These are phyloP conservation scores for Ustilago hordei DNA, from an alignment of 1,284 basidiomycete species.

Conservation along the genomic window DNA sequence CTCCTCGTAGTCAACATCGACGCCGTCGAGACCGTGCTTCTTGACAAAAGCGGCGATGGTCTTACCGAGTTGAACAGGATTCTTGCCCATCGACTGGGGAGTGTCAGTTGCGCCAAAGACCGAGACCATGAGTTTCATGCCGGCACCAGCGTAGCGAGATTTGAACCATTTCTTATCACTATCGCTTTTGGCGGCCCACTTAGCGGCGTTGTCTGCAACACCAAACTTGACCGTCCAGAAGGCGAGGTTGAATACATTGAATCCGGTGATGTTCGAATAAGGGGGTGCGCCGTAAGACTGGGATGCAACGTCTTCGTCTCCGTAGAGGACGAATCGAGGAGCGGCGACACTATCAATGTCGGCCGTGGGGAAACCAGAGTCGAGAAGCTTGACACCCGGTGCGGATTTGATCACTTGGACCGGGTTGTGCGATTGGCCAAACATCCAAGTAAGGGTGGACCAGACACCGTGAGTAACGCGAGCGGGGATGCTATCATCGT, in stretches of 20 bases:
- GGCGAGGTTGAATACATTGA: slow-evolving; percentile 72
- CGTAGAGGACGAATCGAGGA: slow-evolving; percentile 50
- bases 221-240: slow-evolving; percentile 71
- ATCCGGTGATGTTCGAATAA: slow-evolving; percentile 47
- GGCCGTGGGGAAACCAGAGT: slow-evolving; percentile 44
- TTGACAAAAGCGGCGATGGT: slow-evolving; percentile 70
- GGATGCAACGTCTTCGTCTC: slow-evolving; percentile 33
- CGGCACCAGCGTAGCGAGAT: slow-evolving; percentile 70
- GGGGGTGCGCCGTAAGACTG: slow-evolving; percentile 50
- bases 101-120: slow-evolving; percentile 73
- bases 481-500: slow-evolving; percentile 51
- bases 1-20: slow-evolving; percentile 76
- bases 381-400: slow-evolving; percentile 38
- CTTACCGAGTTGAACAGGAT: slow-evolving; percentile 36
- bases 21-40: slow-evolving; percentile 73
- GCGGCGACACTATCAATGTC: slow-evolving; percentile 40
- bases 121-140: slow-evolving; percentile 69
- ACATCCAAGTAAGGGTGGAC: slow-evolving; percentile 31
- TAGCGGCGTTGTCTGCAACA: slow-evolving; percentile 67
- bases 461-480: slow-evolving; percentile 35
- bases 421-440: slow-evolving; percentile 27
- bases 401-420: slow-evolving; percentile 32
- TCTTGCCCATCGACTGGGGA: slow-evolving; percentile 70
- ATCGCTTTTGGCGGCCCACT: slow-evolving; percentile 47
- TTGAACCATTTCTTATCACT: slow-evolving; percentile 62